A percentile compares a stretch with the other conserved stretches of the same genome.
These are phyloP conservation scores for Cyclocybe aegerita DNA, from an alignment of 768 basidiomycete species.

Conservation along the genomic window DNA sequence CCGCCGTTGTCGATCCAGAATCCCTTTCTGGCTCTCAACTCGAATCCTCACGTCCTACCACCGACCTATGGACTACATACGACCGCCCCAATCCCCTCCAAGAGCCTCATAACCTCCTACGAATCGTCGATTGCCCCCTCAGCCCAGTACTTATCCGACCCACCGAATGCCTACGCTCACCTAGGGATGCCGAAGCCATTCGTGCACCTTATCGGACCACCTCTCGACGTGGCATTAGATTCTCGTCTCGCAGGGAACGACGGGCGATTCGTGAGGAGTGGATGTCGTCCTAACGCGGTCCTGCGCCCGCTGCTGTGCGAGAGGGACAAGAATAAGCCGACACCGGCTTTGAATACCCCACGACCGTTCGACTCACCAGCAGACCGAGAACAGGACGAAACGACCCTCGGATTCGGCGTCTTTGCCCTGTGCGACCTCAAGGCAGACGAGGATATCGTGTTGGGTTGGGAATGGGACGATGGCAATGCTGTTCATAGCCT, in stretches of 20 bases:
- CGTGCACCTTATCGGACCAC: conserved; percentile 77
- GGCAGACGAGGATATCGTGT: conserved; percentile 80
- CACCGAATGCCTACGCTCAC: conserved; percentile 84
- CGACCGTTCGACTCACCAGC: too few relatives aligned
- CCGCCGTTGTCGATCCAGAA: too few relatives aligned
- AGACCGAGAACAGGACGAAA: conserved; percentile 7
- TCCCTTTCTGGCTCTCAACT: too few relatives aligned
- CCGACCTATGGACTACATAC: conserved; percentile 69
- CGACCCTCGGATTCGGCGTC: conserved; percentile 67
- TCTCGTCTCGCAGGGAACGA: conserved; percentile 68
- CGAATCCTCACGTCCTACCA: conserved; percentile 47
- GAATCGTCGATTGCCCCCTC: conserved; percentile 65
- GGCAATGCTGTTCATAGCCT: conserved; percentile 79
- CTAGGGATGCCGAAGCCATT: conserved; percentile 82
- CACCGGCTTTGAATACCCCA: too few relatives aligned
- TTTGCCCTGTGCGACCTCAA: conserved; percentile 77
- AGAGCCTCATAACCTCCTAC: conserved; percentile 62
- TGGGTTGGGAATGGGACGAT: conserved; percentile 98
- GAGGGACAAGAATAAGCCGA: not conserved
- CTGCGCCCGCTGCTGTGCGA: conserved; percentile 51
- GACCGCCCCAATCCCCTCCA: conserved; percentile 50
- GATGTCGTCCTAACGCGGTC: conserved; percentile 68
- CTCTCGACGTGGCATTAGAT: conserved; percentile 78
- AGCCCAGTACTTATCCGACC: conserved; percentile 69
- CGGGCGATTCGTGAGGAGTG: conserved; percentile 59